A percentile compares a stretch with the other conserved stretches of the same genome.
Conservation (phyloP, 352 stramenopile genomes). For the Phytophthora pisi region DNA sequence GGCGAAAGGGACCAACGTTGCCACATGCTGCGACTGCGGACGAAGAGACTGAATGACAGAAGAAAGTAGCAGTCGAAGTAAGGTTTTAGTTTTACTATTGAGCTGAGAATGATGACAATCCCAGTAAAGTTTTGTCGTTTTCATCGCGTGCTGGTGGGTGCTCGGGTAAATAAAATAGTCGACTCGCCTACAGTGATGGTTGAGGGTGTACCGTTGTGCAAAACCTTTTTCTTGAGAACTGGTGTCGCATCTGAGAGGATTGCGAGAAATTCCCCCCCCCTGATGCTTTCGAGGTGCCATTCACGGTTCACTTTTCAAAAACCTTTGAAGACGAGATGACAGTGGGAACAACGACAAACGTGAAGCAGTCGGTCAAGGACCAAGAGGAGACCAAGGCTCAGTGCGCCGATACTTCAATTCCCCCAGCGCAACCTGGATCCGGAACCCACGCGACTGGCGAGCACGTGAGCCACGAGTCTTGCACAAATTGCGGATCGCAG, state of each 20-base stretch:
- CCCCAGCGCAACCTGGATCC: neutral
- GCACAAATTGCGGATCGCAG: conserved; percentile 34
- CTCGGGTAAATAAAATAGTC: too few relatives aligned
- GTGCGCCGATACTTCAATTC: neutral
- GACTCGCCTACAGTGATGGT: too few relatives aligned
- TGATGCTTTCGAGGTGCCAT: neutral
- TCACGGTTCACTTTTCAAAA: conserved; percentile 23
- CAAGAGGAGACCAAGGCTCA: neutral
- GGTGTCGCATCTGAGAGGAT: neutral
- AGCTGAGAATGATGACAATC: neutral
- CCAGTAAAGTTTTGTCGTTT: neutral
- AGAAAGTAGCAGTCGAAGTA: neutral
- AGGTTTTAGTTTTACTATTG: neutral
- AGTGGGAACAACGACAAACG: conserved; percentile 30
- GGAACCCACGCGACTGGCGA: neutral
- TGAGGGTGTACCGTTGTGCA: neutral
- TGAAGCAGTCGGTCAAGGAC: conserved; percentile 29
- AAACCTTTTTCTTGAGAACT: neutral
- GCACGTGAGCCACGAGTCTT: conserved; percentile 24
- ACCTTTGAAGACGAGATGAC: conserved; percentile 6
- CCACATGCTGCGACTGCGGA: neutral
- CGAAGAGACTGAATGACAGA: neutral
- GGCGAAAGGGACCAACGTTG: neutral
- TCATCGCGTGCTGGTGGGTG: too few relatives aligned
- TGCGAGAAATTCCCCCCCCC: neutral